Evolutionary conservation across 2,329 filamentous ascomycete genomes (phyloP).

Genomic region (Aureobasidium sp.): DNA sequence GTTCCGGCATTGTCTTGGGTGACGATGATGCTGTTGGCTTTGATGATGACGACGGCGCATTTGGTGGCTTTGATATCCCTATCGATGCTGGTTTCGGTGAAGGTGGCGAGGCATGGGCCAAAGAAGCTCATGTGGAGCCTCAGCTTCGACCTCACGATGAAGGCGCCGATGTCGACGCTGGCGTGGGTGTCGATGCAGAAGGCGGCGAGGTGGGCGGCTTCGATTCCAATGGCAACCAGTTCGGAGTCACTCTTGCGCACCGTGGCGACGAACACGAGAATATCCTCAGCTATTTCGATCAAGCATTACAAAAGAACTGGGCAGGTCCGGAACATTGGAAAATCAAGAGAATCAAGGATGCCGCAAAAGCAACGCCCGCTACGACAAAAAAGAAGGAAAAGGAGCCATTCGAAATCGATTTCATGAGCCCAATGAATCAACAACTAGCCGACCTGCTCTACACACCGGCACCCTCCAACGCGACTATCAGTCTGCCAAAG

Average conservation of each 20-base stretch:
- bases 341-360: conserved; percentile 82
- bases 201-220: conserved; percentile 46
- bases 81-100: conserved; percentile 82
- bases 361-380: conserved; percentile 51
- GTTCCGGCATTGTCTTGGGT: conserved; percentile 76
- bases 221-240: conserved; percentile 59
- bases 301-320: conserved; percentile 95
- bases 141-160: conserved; percentile 74
- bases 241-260: conserved; percentile 71
- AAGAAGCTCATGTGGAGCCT: conserved; percentile 77
- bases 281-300: conserved; percentile 96
- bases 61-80: conserved; percentile 55
- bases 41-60: conserved; percentile 62
- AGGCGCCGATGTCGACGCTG: conserved; percentile 42
- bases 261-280: conserved; percentile 68
- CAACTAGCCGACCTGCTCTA: conserved; percentile 69
- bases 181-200: conserved; percentile 43
- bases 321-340: conserved; percentile 97
- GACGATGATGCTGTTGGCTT: conserved; percentile 80
- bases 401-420: conserved; percentile 92
- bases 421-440: conserved; percentile 65
- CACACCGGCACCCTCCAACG: conserved; percentile 71
- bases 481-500: conserved; percentile 78
- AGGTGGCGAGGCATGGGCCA: conserved; percentile 91
- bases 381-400: conserved; percentile 79